Conservation (phyloP, 371 early-diverging fungal species). For the Haplosporangium sp. region DNA sequence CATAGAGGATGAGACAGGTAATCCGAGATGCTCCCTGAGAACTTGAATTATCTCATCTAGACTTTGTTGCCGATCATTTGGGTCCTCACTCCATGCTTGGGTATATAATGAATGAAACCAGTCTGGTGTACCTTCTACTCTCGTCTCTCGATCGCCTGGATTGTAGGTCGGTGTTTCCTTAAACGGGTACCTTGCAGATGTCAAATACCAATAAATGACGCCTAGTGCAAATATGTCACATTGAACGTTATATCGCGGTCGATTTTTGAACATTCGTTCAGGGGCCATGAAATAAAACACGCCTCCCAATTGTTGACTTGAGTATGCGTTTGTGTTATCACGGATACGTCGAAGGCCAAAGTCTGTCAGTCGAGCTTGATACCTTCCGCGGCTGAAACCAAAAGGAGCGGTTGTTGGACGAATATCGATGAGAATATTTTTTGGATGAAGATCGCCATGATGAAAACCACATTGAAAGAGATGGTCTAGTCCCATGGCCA, state of each 20-base stretch:
- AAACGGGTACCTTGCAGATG: slow-evolving; percentile 40
- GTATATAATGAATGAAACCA: slow-evolving; percentile 35
- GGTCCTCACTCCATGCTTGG: slow-evolving; percentile 45
- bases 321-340: slow-evolving; percentile 30
- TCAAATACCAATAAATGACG: slow-evolving; percentile 46
- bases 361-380: slow-evolving; percentile 46
- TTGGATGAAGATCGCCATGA: slow-evolving; percentile 54
- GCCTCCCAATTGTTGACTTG: slow-evolving; percentile 48
- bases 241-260: slow-evolving; percentile 34
- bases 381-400: slow-evolving; percentile 12
- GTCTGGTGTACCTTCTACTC: slow-evolving; percentile 33
- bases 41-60: slow-evolving; percentile 40
- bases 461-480: slow-evolving; percentile 44
- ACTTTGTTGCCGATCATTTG: slow-evolving; percentile 29
- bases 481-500: slow-evolving; percentile 41
- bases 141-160: slow-evolving; percentile 21
- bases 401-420: background rate
- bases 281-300: slow-evolving; percentile 53
- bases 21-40: slow-evolving; percentile 11
- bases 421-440: slow-evolving; percentile 43
- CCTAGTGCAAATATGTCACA: slow-evolving; percentile 54
- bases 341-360: slow-evolving; percentile 48
- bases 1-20: slow-evolving; percentile 6
- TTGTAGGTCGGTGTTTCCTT: slow-evolving; percentile 10
- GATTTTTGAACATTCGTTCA: slow-evolving; percentile 34